A percentile compares a stretch with the other conserved stretches of the same genome.
Conservation (phyloP, 2,329 filamentous ascomycete species). For the Botrytis aclada region DNA sequence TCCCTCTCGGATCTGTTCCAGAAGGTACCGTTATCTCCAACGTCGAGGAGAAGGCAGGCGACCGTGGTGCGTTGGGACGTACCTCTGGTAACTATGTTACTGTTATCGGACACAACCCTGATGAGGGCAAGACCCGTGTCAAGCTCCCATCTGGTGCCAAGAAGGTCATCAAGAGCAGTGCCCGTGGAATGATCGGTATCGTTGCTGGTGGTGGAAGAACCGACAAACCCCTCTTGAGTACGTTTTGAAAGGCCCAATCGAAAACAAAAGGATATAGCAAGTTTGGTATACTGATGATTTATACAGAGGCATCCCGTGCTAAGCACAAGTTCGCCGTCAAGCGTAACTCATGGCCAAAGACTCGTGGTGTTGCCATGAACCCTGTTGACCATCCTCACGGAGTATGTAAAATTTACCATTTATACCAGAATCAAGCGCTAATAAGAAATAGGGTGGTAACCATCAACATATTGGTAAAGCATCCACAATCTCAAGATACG, state of each 20-base stretch:
- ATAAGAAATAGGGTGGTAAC: conserved; percentile 70
- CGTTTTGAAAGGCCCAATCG: conserved; percentile 37
- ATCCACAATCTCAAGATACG: conserved; percentile 98
- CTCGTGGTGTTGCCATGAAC: conserved; percentile 99
- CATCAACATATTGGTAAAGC: conserved; percentile 97
- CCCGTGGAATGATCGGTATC: conserved; percentile 99
- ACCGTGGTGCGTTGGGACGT: conserved; percentile 92
- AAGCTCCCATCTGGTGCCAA: conserved; percentile 99
- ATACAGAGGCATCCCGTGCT: conserved; percentile 90
- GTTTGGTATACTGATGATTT: conserved; percentile 41
- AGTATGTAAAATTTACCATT: conserved; percentile 43
- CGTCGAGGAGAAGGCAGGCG: conserved; percentile 98
- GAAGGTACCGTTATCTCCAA: conserved; percentile 99
- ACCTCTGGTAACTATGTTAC: conserved; percentile 99
- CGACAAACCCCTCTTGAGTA: conserved; percentile 98
- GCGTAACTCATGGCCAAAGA: conserved; percentile 99
- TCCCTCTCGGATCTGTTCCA: conserved; percentile 88
- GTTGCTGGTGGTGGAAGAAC: conserved; percentile 99
- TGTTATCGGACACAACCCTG: conserved; percentile 94
- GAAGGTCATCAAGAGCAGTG: conserved; percentile 92
- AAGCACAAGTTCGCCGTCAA: conserved; percentile 99
- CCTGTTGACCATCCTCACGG: conserved; percentile 98
- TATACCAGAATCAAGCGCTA: conserved; percentile 38
- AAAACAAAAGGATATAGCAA: not conserved
- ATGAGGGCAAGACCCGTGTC: conserved; percentile 99